These are phyloP conservation scores for Xylariaceae sp. DNA, from an alignment of 2,329 filamentous ascomycete species.

Conservation along the genomic window DNA sequence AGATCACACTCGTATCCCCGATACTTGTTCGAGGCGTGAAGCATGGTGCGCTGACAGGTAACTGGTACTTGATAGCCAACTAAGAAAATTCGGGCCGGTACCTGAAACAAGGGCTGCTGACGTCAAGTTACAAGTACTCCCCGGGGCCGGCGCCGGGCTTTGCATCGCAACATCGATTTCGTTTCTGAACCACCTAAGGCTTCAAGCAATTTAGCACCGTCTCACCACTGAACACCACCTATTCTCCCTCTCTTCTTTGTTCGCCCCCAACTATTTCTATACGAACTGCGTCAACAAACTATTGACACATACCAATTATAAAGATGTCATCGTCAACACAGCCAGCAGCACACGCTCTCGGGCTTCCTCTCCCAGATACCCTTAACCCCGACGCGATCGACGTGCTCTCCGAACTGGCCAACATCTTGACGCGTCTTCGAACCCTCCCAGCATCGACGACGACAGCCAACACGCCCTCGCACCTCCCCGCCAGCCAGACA, in stretches of 20 bases:
- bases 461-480: slow-evolving; percentile 18
- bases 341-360: slow-evolving; percentile 33
- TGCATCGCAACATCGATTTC: not conserved
- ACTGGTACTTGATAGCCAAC: too few species aligned
- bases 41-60: too few species aligned
- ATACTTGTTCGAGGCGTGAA: too few species aligned
- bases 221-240: not conserved
- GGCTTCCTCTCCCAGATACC: slow-evolving; percentile 50
- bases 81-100: not conserved
- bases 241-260: not conserved
- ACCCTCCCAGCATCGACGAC: slow-evolving; percentile 27
- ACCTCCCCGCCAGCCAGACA: slow-evolving; percentile 29
- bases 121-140: not conserved
- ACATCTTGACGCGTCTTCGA: slow-evolving; percentile 70
- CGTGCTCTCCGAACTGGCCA: slow-evolving; percentile 73
- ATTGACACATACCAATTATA: not conserved
- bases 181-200: too few species aligned
- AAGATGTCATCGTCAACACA: slow-evolving; percentile 17
- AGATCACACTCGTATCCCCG: too few species aligned
- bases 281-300: too few species aligned
- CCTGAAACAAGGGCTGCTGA: not conserved
- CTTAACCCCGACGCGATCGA: slow-evolving; percentile 81
- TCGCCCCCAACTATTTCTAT: not conserved
- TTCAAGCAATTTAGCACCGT: too few species aligned
- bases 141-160: not conserved